phyloP scores from a whole-genome alignment of 179 eudicot species.

The Kewa caespitosa region DNA sequence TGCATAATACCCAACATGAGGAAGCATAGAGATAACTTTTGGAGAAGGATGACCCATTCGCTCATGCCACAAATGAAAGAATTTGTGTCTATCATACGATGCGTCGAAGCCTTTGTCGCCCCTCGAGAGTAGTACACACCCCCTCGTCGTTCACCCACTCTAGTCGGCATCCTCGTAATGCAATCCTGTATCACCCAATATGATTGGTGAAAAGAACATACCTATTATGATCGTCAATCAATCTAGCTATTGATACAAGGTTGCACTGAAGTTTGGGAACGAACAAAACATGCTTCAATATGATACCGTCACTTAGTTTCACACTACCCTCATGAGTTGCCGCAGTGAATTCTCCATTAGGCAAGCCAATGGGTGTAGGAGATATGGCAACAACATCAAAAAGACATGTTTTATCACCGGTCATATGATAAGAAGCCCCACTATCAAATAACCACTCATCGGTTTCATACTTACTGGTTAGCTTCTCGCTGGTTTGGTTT shows the following conservation, averaged over 20 bases:
- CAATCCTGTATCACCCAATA: not conserved
- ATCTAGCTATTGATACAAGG: no score
- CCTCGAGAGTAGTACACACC: not conserved
- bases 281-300: not conserved
- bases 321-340: not conserved
- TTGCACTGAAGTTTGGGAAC: not conserved
- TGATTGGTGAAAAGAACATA: not conserved
- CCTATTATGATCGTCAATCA: not conserved
- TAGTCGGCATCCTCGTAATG: not conserved
- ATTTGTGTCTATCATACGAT: not conserved
- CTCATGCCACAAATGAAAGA: not conserved
- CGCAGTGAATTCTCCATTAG: not conserved
- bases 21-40: not conserved
- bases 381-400: not conserved
- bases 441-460: no score
- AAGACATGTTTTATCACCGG: no score
- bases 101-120: not conserved
- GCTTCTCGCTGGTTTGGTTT: not conserved
- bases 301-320: not conserved
- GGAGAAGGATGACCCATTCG: not conserved
- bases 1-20: not conserved
- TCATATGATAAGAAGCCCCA: no score
- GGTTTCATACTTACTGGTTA: not conserved
- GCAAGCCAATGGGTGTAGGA: not conserved
- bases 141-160: not conserved